These are phyloP conservation scores for Globisporangium middletonii DNA, from an alignment of 352 stramenopile species.

Conservation along the genomic window DNA sequence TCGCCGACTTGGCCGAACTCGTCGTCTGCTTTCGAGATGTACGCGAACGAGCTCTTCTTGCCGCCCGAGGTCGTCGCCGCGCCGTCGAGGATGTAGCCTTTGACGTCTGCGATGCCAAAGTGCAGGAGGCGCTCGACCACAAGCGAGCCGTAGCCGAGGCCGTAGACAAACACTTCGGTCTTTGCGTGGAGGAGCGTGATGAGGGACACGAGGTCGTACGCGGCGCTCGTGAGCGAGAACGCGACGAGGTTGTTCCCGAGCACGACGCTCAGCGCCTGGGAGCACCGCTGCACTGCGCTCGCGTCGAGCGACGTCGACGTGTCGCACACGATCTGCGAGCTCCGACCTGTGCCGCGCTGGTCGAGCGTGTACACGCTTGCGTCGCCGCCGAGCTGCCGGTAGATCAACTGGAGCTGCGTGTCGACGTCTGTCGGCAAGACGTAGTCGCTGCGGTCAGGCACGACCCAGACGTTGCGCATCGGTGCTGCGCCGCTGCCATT, in stretches of 20 bases:
- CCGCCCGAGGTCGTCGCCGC: slow-evolving; percentile 26
- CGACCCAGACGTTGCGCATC: slow-evolving; percentile 28
- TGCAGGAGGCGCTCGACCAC: slow-evolving; percentile 62
- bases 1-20: slow-evolving; percentile 36
- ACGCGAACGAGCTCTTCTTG: slow-evolving; percentile 11
- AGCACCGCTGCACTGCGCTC: slow-evolving; percentile 9
- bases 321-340: slow-evolving; percentile 34
- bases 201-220: slow-evolving; percentile 49
- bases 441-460: slow-evolving; percentile 28
- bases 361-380: slow-evolving; percentile 54
- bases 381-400: slow-evolving; percentile 30
- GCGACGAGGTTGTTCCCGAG: slow-evolving; percentile 25
- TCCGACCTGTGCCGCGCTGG: slow-evolving; percentile 42
- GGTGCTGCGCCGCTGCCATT: slow-evolving; percentile 1
- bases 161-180: slow-evolving; percentile 55
- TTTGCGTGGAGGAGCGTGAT: slow-evolving; percentile 36
- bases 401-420: slow-evolving; percentile 45
- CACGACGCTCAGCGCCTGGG: slow-evolving; percentile 13
- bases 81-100: slow-evolving; percentile 61
- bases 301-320: neutral
- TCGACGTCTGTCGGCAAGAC: slow-evolving; percentile 14
- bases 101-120: slow-evolving; percentile 34
- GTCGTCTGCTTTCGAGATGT: slow-evolving; percentile 30
- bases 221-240: slow-evolving; percentile 66
- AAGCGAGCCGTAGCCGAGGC: slow-evolving; percentile 60